Evolutionary conservation across 441 rosid species (phyloP).

Genomic region (Jatropha multifida): DNA sequence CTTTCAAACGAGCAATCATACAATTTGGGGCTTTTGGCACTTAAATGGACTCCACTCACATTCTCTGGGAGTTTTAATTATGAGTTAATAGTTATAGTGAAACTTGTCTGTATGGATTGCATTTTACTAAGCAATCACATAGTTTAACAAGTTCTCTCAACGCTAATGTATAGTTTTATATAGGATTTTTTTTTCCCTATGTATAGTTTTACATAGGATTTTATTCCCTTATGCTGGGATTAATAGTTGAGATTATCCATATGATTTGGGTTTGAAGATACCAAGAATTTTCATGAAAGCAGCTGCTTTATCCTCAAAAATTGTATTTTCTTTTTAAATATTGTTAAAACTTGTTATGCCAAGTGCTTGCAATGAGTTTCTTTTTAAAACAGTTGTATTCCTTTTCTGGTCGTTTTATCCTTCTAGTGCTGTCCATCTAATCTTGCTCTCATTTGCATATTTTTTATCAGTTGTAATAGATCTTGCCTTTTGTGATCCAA

Average conservation of each 20-base stretch:
- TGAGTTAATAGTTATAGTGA: neutral
- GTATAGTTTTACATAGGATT: neutral
- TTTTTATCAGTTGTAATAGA: constrained; percentile 5
- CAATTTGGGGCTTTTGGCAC: neutral
- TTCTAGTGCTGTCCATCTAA: constrained; percentile 7
- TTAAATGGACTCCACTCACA: neutral
- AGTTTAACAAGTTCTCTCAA: neutral
- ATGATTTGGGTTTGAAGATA: neutral
- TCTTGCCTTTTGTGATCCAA: constrained; percentile 20
- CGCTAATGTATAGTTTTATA: neutral
- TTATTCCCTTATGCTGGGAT: neutral
- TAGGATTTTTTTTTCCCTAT: neutral
- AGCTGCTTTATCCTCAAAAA: neutral
- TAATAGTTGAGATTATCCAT: neutral
- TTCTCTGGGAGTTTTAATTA: neutral
- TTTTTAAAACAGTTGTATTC: neutral
- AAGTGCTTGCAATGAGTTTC: neutral
- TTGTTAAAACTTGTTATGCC: neutral
- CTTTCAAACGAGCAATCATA: neutral
- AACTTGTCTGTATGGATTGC: neutral
- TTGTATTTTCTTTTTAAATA: neutral
- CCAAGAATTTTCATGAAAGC: neutral
- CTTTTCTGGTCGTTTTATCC: constrained; percentile 2
- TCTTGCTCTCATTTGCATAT: constrained; percentile 11
- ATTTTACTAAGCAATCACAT: neutral